Base-by-base conservation (phyloP, 164 flowering plant species). In the Aristolochia californica region DNA sequence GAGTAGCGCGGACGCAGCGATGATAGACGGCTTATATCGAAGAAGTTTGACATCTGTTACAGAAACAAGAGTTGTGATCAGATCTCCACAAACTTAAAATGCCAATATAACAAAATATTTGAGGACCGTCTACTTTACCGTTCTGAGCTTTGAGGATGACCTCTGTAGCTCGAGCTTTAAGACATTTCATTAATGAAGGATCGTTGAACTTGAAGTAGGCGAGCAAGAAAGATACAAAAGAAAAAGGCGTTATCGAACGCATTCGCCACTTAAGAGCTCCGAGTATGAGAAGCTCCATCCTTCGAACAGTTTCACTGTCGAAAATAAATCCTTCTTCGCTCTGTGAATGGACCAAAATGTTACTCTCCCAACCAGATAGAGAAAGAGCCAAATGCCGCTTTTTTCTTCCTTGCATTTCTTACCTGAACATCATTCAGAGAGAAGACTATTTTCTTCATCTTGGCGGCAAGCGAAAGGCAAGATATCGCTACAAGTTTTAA, bases 171-270 rank as follows among this genome's bases (percentile, higher is more conserved):
- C 83, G 74, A 54, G 58, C 67, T 70, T 70, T 80, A 24, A 86
- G 74, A 34, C 72, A 74, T 27, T 70, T 67, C 44, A 4, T 38
- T 13, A 67, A 55, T 15, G 78, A 63, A 2, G 75, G 74, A 67
- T 83, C 79, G 43, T 73, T 56, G 53, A 75, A 75, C 16, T 66
- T 62, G 70, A 75, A 68, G n/a, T 74, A 40, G 1, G 85, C 68
- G 43, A 75, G 55, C 68, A 86, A 80, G 73, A 73, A 86, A 51
- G 68, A 17, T 18, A 79, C 4, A 62, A 86, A 86, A 25, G 79
- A 72, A 68, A 86, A 82, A 0, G 95, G 89, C 12, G 85, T 86
- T 12, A 83, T 70, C 16, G 95, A 82, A 0, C 89, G 79, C 89
- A 86, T 82, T 60, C 86, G 61, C 95, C 95, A 86, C 43, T 86